Evolutionary conservation across 164 flowering plant species (phyloP).

Genomic region (Taxillus chinensis): DNA sequence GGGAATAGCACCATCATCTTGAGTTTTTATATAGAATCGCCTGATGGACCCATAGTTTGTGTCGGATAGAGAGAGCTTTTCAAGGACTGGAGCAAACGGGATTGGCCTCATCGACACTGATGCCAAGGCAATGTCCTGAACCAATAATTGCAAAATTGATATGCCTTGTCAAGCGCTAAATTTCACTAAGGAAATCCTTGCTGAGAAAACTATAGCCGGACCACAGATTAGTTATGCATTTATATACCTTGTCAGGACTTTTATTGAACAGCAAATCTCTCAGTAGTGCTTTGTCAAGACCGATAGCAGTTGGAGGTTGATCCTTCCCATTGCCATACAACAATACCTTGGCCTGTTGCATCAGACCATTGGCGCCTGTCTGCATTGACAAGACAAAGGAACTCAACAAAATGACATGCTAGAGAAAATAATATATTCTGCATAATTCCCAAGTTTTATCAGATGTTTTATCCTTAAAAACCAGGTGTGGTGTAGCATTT

Average conservation of each 20-base stretch:
- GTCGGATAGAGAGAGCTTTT: conserved; percentile 11
- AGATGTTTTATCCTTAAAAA: background rate
- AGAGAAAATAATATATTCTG: background rate
- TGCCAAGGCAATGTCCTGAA: conserved; percentile 3
- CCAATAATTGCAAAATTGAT: background rate
- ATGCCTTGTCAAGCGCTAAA: too few species aligned
- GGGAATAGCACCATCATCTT: conserved; percentile 13
- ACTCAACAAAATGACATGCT: background rate
- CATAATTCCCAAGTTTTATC: background rate
- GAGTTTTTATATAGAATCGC: conserved; percentile 17
- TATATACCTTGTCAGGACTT: conserved; percentile 4
- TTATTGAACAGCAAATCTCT: background rate
- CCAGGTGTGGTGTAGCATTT: too few species aligned
- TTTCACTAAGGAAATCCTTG: background rate
- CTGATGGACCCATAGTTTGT: conserved; percentile 13
- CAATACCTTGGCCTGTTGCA: background rate
- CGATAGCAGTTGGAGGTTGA: conserved; percentile 4
- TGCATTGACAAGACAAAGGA: background rate
- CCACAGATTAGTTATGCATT: too few species aligned
- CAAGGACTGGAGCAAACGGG: conserved; percentile 2
- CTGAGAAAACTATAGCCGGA: background rate
- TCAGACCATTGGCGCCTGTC: background rate
- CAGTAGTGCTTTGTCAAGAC: background rate
- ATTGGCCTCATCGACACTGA: conserved; percentile 5
- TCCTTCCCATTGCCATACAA: conserved; percentile 2